Conservation (phyloP, 2,329 filamentous ascomycete species). For the Penicillium oxalicum region DNA sequence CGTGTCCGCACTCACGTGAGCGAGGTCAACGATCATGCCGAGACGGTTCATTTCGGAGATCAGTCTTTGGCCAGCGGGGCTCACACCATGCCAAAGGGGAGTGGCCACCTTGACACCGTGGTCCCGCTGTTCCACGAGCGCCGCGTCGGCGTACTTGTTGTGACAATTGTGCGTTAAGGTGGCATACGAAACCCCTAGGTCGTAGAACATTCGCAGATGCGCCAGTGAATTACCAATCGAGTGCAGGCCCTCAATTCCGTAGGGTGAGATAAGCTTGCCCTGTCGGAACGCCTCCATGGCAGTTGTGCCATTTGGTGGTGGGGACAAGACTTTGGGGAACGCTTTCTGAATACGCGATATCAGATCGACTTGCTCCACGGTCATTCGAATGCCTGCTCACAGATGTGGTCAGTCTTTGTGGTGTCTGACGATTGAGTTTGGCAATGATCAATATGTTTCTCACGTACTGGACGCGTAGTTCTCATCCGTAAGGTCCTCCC, state of each 20-base stretch:
- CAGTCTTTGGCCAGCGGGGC: constrained; percentile 59
- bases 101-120: constrained; percentile 34
- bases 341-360: constrained; percentile 30
- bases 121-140: constrained; percentile 46
- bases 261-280: constrained; percentile 65
- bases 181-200: constrained; percentile 76
- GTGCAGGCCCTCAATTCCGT: constrained; percentile 82
- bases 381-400: constrained; percentile 25
- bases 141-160: constrained; percentile 82
- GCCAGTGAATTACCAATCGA: constrained; percentile 76
- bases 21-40: constrained; percentile 88
- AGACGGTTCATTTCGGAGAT: constrained; percentile 89
- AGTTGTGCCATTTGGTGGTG: constrained; percentile 52
- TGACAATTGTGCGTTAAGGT: constrained; percentile 93
- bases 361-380: constrained; percentile 34
- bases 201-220: constrained; percentile 66
- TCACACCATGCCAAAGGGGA: constrained; percentile 58
- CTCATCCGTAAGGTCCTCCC: constrained; percentile 65
- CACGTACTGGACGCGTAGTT: constrained; percentile 60
- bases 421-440: constrained; percentile 16
- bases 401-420: neutral
- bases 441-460: constrained; percentile 1
- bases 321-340: constrained; percentile 47
- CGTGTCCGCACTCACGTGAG: constrained; percentile 72
- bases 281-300: constrained; percentile 57